Evolutionary conservation across 2,329 filamentous ascomycete species (phyloP).

Genomic region (Grosmannia serpens): DNA sequence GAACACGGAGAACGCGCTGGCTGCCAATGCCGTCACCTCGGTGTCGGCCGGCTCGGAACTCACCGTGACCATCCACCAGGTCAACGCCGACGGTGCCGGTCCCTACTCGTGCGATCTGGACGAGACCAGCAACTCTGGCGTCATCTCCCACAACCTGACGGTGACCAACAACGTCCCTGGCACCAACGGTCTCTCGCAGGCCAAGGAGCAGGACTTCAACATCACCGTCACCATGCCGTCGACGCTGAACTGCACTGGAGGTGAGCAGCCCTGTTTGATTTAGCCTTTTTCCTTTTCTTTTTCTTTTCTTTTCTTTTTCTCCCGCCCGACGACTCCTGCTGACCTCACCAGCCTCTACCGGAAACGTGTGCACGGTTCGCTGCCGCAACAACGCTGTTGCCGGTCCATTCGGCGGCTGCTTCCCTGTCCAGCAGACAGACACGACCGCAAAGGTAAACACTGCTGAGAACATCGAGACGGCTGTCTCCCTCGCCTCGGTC

Average conservation of each 20-base stretch:
- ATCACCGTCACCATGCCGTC: constrained; percentile 44
- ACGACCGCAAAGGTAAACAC: constrained; percentile 28
- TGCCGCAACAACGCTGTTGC: constrained; percentile 44
- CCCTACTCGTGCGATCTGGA: constrained; percentile 45
- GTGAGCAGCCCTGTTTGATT: constrained; percentile 18
- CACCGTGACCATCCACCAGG: constrained; percentile 39
- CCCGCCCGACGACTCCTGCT: neutral
- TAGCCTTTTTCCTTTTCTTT: neutral
- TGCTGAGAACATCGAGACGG: constrained; percentile 28
- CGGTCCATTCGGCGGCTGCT: constrained; percentile 36
- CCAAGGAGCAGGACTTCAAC: constrained; percentile 23
- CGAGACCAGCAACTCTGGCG: constrained; percentile 31
- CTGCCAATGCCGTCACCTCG: constrained; percentile 33
- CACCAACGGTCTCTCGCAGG: constrained; percentile 12
- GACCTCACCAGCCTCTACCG: constrained; percentile 32
- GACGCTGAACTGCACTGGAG: constrained; percentile 36
- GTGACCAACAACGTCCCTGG: constrained; percentile 26
- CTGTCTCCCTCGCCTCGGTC: constrained; percentile 30
- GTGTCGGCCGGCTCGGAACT: constrained; percentile 34
- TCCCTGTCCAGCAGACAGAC: constrained; percentile 45
- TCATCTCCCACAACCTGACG: constrained; percentile 34
- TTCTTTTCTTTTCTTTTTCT: neutral
- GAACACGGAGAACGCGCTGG: constrained; percentile 40
- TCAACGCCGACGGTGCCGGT: constrained; percentile 41
- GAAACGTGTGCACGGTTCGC: constrained; percentile 46